Percentiles rank a stretch among this genome's conserved stretches.
Evolutionary conservation across 768 basidiomycete species (phyloP).

Genomic region (Russula sp.): DNA sequence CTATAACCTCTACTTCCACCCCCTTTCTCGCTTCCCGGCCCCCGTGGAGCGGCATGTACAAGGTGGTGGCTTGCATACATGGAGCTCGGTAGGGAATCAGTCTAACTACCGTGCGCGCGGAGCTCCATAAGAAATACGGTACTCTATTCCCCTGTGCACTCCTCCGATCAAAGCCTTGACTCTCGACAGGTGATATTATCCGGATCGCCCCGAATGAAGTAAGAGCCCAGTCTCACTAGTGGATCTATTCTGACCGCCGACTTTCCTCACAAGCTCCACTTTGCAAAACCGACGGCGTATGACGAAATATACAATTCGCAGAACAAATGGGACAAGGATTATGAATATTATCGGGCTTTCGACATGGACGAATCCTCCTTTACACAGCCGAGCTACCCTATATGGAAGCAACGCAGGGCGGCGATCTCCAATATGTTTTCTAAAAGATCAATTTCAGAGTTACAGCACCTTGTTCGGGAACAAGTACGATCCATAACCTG

Average conservation of each 20-base stretch:
- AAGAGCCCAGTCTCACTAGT: background rate
- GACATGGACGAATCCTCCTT: slow-evolving; percentile 40
- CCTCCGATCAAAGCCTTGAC: background rate
- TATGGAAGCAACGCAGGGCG: slow-evolving; percentile 37
- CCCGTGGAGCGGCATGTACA: slow-evolving; percentile 19
- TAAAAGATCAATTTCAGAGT: slow-evolving; percentile 37
- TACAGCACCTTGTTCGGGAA: slow-evolving; percentile 39
- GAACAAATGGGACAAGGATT: slow-evolving; percentile 42
- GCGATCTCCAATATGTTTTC: slow-evolving; percentile 43
- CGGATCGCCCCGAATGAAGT: slow-evolving; percentile 26
- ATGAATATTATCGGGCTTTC: slow-evolving; percentile 41
- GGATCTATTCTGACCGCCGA: background rate
- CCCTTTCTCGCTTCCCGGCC: slow-evolving; percentile 21
- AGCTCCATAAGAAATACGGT: slow-evolving; percentile 22
- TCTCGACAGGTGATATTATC: slow-evolving; percentile 15
- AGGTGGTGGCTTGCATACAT: slow-evolving; percentile 26
- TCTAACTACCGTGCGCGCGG: slow-evolving; percentile 10
- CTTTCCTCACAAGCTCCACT: slow-evolving; percentile 16
- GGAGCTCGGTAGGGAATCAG: slow-evolving; percentile 16
- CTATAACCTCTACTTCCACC: slow-evolving; percentile 23
- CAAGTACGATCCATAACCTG: slow-evolving; percentile 31
- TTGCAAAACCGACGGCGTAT: slow-evolving; percentile 12
- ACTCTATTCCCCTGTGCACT: background rate
- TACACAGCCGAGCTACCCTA: slow-evolving; percentile 38
- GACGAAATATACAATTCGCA: slow-evolving; percentile 23